Evolutionary conservation across 2,329 filamentous ascomycete genomes (phyloP), one percentile per base, ranked within the genome.

Genomic region (Xylariaceae sp.): DNA sequence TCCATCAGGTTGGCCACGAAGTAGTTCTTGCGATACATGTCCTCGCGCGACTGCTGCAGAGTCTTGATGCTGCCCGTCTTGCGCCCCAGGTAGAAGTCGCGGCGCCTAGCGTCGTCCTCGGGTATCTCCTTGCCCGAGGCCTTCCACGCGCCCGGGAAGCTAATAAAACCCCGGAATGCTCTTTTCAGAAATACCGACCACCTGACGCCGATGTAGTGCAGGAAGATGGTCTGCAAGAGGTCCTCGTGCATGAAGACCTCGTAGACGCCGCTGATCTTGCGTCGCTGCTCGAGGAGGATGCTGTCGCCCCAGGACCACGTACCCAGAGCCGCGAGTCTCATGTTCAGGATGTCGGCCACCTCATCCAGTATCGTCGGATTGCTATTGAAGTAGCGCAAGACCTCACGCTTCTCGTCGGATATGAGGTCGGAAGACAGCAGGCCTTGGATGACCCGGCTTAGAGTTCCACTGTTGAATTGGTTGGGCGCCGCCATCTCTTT

Each of bases 171-270:
- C 5, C 29, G 40, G 25, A 72, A 61, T 0, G 44, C 50, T 0
- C 33, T 10, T 31, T 66, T 70, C 32, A 72, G 45, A 22, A 60
- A 59, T 0, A 64, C 58, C 2, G 65, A 67, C 61, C 65, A 68
- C 19, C 58, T 63, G 11, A 65, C 52, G 2, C 68, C 68, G 17
- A 73, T 56, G 33, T 63, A 67, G 29, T 73, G 65, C 0, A 72
- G 49, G n/a, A 73, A 62, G 1, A 73, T 59, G 1, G 67, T 65
- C 33, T 72, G 65, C 2, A 71, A 57, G 0, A 70, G 57, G 19
- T 73, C 68, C 39, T 72, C 66, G 22, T 72, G 63, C 64, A 71
- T 70, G 37, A 61, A 59, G n/a, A 70, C 56, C 24, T 65, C 60
- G 44, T 68, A 72, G 16, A 63, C 52, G 1, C 67, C 67, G 11